Evolutionary conservation across 2,329 filamentous ascomycete species (phyloP).

Genomic region (Mycogone perniciosa): DNA sequence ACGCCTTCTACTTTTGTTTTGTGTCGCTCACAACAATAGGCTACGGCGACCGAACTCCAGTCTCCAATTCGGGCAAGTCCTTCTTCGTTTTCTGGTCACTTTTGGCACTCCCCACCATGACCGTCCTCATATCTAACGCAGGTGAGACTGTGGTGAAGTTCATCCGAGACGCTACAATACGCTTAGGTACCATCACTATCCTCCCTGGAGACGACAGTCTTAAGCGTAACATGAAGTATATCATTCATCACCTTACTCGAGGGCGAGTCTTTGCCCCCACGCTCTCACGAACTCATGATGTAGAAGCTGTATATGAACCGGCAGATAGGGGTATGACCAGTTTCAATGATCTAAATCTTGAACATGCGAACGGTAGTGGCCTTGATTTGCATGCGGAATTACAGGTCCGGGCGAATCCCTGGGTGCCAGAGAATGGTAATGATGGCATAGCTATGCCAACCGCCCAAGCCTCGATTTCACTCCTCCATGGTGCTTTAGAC

Average conservation of each 20-base stretch:
- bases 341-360: too few relatives aligned
- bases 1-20: slow-evolving; percentile 80
- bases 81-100: slow-evolving; percentile 92
- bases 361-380: too few relatives aligned
- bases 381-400: too few relatives aligned
- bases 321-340: background rate
- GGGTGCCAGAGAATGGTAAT: background rate
- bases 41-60: slow-evolving; percentile 73
- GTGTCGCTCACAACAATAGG: slow-evolving; percentile 78
- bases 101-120: slow-evolving; percentile 80
- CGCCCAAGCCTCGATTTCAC: background rate
- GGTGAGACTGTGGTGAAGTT: slow-evolving; percentile 73
- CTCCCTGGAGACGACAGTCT: slow-evolving; percentile 39
- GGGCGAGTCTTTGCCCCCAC: background rate
- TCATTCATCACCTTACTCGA: background rate
- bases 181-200: slow-evolving; percentile 53
- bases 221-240: background rate
- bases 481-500: slow-evolving; percentile 47
- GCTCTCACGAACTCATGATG: background rate
- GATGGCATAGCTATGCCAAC: background rate
- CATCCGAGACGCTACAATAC: slow-evolving; percentile 49
- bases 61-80: slow-evolving; percentile 70
- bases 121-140: slow-evolving; percentile 78
- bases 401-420: background rate
- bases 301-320: background rate